Evolutionary conservation across 257 asterid species (phyloP).

Genomic region (Petunia axillaris): DNA sequence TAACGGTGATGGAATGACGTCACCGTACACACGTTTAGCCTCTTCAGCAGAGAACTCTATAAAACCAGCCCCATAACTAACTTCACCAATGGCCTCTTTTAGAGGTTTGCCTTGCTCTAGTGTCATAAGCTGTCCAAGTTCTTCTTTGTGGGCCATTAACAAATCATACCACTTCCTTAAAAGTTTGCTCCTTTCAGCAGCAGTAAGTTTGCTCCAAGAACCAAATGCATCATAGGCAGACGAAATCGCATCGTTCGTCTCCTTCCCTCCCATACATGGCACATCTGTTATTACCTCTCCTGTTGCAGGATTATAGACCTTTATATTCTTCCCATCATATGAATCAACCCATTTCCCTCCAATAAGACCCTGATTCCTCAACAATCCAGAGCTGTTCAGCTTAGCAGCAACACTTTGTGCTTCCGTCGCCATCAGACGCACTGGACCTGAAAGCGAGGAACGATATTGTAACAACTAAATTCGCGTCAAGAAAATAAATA

Average conservation of each 20-base stretch:
- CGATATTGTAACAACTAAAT: too few species aligned
- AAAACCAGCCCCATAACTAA: constrained; percentile 84
- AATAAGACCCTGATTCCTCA: constrained; percentile 74
- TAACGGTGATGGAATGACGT: constrained; percentile 85
- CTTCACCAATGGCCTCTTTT: constrained; percentile 98
- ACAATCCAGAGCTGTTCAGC: constrained; percentile 72
- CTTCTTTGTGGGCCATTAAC: constrained; percentile 81
- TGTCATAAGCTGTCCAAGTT: constrained; percentile 93
- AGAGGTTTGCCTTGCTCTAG: constrained; percentile 97
- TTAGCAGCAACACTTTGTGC: constrained; percentile 62
- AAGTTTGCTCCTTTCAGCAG: constrained; percentile 87
- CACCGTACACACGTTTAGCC: constrained; percentile 95
- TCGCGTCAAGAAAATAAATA: too few species aligned
- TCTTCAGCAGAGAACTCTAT: constrained; percentile 95
- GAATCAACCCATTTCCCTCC: constrained; percentile 98
- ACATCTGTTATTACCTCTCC: constrained; percentile 85
- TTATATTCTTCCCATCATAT: constrained; percentile 78
- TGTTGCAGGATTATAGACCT: constrained; percentile 92
- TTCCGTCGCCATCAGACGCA: constrained; percentile 59
- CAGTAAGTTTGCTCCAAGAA: constrained; percentile 94
- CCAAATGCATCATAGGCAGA: constrained; percentile 82
- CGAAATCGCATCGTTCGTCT: constrained; percentile 88
- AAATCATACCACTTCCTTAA: constrained; percentile 90
- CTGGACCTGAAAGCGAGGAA: constrained; percentile 24
- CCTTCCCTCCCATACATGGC: constrained; percentile 88